phyloP scores from a whole-genome alignment of 345 rosid species.

The Eucalyptus caleyi region DNA sequence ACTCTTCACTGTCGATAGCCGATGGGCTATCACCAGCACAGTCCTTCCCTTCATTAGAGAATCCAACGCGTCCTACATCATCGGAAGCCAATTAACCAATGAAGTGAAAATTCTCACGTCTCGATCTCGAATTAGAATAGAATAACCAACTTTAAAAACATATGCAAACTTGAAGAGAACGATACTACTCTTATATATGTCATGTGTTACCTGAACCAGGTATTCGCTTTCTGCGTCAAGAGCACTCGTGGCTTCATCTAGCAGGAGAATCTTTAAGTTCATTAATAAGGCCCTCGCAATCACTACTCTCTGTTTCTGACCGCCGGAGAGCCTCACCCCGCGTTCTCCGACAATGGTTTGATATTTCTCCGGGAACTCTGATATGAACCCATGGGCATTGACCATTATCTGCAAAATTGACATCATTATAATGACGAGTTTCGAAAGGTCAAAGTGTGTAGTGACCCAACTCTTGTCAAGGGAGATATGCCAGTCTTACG shows the following conservation, averaged over 20 bases:
- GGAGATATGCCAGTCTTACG: conserved; percentile 15
- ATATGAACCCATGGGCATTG: conserved; percentile 79
- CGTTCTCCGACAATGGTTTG: conserved; percentile 78
- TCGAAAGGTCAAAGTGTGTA: not conserved
- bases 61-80: conserved; percentile 79
- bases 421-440: not conserved
- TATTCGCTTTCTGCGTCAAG: conserved; percentile 89
- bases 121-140: not conserved
- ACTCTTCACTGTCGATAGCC: conserved; percentile 69
- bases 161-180: no score
- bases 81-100: not conserved
- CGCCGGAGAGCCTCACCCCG: conserved; percentile 83
- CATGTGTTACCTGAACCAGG: conserved; percentile 60
- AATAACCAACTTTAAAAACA: no score
- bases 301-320: conserved; percentile 84
- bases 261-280: conserved; percentile 62
- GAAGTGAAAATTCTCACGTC: not conserved
- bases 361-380: conserved; percentile 62
- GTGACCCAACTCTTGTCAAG: accelerated
- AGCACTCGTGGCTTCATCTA: conserved; percentile 97
- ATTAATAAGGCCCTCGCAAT: conserved; percentile 83
- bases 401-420: conserved; percentile 61
- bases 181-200: no score
- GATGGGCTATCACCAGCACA: conserved; percentile 83
- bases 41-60: conserved; percentile 88